Evolutionary conservation across 192 early-diverging fungal genomes (phyloP), one percentile per base, ranked within the genome.

Genomic region (Coemansia furcata): DNA sequence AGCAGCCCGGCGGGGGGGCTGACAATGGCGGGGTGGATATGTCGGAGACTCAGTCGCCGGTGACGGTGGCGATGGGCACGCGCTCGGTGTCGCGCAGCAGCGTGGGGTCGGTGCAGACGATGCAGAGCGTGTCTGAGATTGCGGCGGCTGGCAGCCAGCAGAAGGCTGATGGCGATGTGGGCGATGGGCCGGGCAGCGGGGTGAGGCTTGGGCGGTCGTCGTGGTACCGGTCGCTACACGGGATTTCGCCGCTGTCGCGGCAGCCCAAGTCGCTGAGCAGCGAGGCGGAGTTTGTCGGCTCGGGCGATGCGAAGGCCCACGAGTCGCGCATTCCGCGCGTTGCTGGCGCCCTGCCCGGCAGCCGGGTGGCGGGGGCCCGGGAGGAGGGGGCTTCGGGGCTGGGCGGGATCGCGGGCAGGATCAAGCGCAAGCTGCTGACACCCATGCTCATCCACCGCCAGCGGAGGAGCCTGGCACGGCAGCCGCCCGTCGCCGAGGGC

Each of bases 161-260:
- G 62, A 63, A 17, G 3, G 44, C 35, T 21, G 33, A 38, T 32
- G 36, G 33, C 21, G 40, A 29, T n/a, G 39, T 30, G 3, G 60
- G 40, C 7, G 52, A 57, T 43, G 62, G 46, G 17, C 65, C 23
- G 23, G 23, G 23, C 23, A 26, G 23, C 23, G 23, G 55, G 42
- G 35, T 64, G 26, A 63, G 77, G 3, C 49, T 74, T 32, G 78
- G 73, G 7, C 73, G 67, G 32, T 73, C 73, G 4, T 52, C 60
- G 8, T 81, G 78, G 78, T 81, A 81, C 65, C 67, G 78, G 21
- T 76, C 78, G 26, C 33, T 81, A 46, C 78, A 81, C 35, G 78
- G 78, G 1, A 76, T 81, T 30, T 81, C 78, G 36, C 78, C 78
- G 15, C 60, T 81, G 23, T 81, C 78, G 26, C 54, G 73, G 17